phyloP scores from a whole-genome alignment of 331 rosid species.

The Arachis monticola region DNA sequence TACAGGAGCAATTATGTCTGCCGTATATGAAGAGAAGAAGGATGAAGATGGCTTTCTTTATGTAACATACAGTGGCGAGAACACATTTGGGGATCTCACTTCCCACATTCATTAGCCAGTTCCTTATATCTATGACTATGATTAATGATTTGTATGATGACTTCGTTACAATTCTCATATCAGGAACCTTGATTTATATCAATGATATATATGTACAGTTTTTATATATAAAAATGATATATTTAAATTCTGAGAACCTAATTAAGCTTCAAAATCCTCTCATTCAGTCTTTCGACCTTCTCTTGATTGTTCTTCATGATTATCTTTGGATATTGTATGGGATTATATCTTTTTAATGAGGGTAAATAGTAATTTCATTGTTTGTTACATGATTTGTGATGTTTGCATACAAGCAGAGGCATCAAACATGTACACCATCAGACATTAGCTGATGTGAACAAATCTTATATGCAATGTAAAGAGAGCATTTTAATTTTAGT shows the following conservation, averaged over 20 bases:
- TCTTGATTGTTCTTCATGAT: not conserved
- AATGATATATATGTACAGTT: conserved; percentile 47
- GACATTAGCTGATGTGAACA: not conserved
- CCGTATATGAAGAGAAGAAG: conserved; percentile 80
- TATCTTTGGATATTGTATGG: not conserved
- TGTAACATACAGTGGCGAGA: conserved; percentile 81
- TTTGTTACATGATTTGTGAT: not conserved
- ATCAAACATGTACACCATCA: not conserved
- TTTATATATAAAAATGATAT: not conserved
- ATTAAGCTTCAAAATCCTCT: conserved; percentile 26
- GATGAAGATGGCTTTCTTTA: conserved; percentile 85
- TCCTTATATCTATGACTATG: conserved; percentile 15
- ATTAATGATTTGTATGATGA: conserved; percentile 37
- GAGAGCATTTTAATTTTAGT: not conserved
- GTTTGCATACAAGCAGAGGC: not conserved
- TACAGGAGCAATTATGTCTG: conserved; percentile 82
- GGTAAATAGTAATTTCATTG: not conserved
- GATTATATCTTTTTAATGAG: too few species aligned
- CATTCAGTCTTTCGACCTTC: conserved; percentile 8
- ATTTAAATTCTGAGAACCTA: conserved; percentile 41
- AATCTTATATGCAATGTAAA: not conserved
- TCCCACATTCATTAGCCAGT: conserved; percentile 34
- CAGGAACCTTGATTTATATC: conserved; percentile 37
- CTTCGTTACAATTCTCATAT: conserved; percentile 27
- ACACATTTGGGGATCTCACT: conserved; percentile 57